These are phyloP conservation scores for Epichloe elymi DNA, from an alignment of 2,329 filamentous ascomycete genomes.

Conservation along the genomic window DNA sequence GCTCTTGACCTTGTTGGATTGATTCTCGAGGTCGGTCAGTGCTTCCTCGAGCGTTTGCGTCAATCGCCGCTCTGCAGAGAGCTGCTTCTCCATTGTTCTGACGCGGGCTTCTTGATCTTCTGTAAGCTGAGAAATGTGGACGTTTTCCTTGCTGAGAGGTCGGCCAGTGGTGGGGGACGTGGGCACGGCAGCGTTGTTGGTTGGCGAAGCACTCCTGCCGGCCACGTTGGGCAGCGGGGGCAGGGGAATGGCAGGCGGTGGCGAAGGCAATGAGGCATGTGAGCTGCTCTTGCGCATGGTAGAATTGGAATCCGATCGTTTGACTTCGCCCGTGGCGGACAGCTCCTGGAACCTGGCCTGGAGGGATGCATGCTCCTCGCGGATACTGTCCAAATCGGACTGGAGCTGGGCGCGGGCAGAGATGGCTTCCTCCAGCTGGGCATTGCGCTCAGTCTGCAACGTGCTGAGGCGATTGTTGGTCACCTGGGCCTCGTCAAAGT, in stretches of 20 bases:
- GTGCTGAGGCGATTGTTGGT: conserved; percentile 77
- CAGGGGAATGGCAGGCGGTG: conserved; percentile 89
- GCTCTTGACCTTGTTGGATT: conserved; percentile 80
- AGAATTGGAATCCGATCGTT: conserved; percentile 50
- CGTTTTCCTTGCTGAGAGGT: conserved; percentile 66
- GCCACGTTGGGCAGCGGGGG: conserved; percentile 66
- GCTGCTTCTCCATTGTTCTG: conserved; percentile 89
- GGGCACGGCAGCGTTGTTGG: conserved; percentile 21
- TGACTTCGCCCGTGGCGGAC: conserved; percentile 28
- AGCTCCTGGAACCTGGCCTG: conserved; percentile 55
- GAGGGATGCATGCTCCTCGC: conserved; percentile 59
- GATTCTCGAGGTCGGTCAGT: conserved; percentile 81
- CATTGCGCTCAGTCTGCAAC: conserved; percentile 59
- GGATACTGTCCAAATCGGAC: conserved; percentile 52
- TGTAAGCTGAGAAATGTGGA: conserved; percentile 59
- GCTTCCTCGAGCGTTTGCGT: conserved; percentile 93
- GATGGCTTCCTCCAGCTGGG: conserved; percentile 68
- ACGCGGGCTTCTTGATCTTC: conserved; percentile 95
- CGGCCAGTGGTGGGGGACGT: conserved; percentile 45
- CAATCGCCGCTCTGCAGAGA: conserved; percentile 90
- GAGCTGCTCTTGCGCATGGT: conserved; percentile 77
- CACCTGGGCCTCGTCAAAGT: conserved; percentile 84
- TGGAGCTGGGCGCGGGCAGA: conserved; percentile 49
- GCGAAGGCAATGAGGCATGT: conserved; percentile 75
- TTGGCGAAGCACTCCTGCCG: conserved; percentile 31